phyloP scores from a whole-genome alignment of 1,139 yeast species.

The Debaryomyces psychrophilus region DNA sequence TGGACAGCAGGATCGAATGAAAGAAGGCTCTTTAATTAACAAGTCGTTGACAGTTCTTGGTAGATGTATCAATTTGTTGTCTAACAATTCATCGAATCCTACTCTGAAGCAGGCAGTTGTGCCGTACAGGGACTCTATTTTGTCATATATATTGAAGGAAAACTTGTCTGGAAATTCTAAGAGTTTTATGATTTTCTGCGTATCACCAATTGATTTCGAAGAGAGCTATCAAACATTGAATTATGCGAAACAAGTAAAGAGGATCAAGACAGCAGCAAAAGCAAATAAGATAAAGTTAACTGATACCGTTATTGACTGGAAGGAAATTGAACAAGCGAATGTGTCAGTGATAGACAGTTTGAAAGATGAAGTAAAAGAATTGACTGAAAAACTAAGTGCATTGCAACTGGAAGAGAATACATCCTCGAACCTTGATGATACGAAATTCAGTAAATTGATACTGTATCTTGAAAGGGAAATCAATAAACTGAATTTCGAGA shows the following conservation, averaged over 20 bases:
- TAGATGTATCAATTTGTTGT: conserved; percentile 65
- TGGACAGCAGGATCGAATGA: conserved; percentile 59
- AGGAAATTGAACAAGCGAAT: conserved; percentile 29
- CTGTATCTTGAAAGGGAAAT: conserved; percentile 38
- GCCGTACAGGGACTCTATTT: conserved; percentile 73
- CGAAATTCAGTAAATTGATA: conserved; percentile 31
- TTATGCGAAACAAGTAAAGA: conserved; percentile 76
- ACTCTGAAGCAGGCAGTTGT: conserved; percentile 37
- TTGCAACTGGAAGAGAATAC: conserved; percentile 5
- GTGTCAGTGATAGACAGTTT: conserved; percentile 34
- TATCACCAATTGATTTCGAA: conserved; percentile 75
- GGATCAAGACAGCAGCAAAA: conserved; percentile 63
- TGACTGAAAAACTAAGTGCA: conserved; percentile 29
- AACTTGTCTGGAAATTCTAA: conserved; percentile 75
- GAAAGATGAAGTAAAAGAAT: conserved; percentile 33
- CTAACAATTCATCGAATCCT: conserved; percentile 28
- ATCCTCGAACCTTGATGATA: conserved; percentile 3
- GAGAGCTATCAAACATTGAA: conserved; percentile 74
- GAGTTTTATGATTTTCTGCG: conserved; percentile 75
- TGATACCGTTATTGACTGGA: conserved; percentile 36
- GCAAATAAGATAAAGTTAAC: conserved; percentile 43
- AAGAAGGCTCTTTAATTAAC: conserved; percentile 77
- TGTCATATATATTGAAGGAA: conserved; percentile 75
- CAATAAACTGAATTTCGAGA: conserved; percentile 36
- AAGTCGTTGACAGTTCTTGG: conserved; percentile 77